A percentile compares a stretch with the other conserved stretches of the same genome.
Evolutionary conservation across 352 stramenopile genomes (phyloP).

Genomic region (Phytophthora hybrid): DNA sequence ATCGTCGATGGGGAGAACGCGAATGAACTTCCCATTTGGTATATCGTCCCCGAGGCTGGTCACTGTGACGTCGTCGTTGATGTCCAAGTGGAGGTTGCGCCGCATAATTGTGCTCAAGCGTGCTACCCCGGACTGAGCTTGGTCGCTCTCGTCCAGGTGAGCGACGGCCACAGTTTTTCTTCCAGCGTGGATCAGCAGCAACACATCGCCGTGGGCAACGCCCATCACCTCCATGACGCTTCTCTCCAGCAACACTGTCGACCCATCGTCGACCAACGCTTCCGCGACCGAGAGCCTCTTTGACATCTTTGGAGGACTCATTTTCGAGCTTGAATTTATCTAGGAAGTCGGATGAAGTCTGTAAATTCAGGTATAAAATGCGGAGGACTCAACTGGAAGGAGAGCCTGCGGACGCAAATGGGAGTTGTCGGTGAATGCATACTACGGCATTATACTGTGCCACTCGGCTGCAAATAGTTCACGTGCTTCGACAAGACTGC

Average conservation of each 20-base stretch:
- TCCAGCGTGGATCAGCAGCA: conserved; percentile 21
- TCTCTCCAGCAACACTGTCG: conserved; percentile 22
- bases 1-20: conserved; percentile 32
- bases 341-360: background rate
- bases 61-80: conserved; percentile 23
- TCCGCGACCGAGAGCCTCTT: conserved; percentile 24
- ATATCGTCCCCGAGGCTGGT: conserved; percentile 27
- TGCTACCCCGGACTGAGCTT: conserved; percentile 15
- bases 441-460: no score
- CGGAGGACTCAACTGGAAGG: no score
- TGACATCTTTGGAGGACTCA: conserved; percentile 1
- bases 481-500: no score
- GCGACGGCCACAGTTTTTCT: conserved; percentile 24
- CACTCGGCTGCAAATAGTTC: no score
- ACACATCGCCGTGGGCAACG: conserved; percentile 17
- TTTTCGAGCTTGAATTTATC: background rate
- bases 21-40: conserved; percentile 24
- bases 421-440: no score
- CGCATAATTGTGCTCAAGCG: conserved; percentile 37
- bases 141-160: conserved; percentile 30
- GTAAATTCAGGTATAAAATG: background rate
- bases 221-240: conserved; percentile 6
- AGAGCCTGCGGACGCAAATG: no score
- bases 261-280: conserved; percentile 27
- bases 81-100: conserved; percentile 26